phyloP scores from a whole-genome alignment of 139 green algal genomes.

The Picochlorum sp. region DNA sequence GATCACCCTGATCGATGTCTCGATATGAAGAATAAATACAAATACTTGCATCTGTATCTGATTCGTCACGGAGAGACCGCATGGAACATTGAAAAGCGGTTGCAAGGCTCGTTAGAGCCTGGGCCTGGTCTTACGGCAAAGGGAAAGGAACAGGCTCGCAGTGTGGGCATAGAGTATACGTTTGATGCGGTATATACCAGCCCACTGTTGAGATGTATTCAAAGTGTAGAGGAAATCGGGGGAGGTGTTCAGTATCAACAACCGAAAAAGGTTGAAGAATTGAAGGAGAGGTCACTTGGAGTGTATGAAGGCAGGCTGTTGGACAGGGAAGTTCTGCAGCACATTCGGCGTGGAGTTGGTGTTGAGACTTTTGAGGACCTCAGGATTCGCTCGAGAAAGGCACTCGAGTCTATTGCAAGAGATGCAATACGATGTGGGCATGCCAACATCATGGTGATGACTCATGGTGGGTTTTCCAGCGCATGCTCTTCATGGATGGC shows the following conservation, averaged over 20 bases:
- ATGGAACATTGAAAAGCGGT: constrained; percentile 19
- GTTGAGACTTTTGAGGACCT: neutral
- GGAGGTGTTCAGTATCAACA: neutral
- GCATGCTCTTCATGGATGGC: neutral
- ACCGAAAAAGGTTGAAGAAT: neutral
- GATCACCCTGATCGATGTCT: too few species aligned
- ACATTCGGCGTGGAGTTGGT: neutral
- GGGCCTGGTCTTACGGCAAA: constrained; percentile 14
- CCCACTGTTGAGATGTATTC: constrained; percentile 5
- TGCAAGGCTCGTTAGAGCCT: constrained; percentile 21
- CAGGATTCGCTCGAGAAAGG: neutral
- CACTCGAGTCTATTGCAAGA: too few species aligned
- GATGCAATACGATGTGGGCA: too few species aligned
- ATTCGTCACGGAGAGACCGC: constrained; percentile 22
- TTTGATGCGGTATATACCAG: constrained; percentile 10
- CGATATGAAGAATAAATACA: neutral
- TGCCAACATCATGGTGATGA: constrained; percentile 16
- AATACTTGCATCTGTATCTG: constrained; percentile 9
- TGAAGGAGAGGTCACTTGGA: constrained; percentile 15
- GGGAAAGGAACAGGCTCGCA: neutral
- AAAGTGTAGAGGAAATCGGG: constrained; percentile 10
- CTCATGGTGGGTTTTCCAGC: constrained; percentile 18
- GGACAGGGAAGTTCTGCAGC: neutral
- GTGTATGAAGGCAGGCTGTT: constrained; percentile 10
- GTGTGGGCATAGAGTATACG: neutral